A percentile compares a stretch with the other conserved stretches of the same genome.
phyloP scores from a whole-genome alignment of 1,284 basidiomycete genomes.

The Apiotrichum akiyoshidainum region DNA sequence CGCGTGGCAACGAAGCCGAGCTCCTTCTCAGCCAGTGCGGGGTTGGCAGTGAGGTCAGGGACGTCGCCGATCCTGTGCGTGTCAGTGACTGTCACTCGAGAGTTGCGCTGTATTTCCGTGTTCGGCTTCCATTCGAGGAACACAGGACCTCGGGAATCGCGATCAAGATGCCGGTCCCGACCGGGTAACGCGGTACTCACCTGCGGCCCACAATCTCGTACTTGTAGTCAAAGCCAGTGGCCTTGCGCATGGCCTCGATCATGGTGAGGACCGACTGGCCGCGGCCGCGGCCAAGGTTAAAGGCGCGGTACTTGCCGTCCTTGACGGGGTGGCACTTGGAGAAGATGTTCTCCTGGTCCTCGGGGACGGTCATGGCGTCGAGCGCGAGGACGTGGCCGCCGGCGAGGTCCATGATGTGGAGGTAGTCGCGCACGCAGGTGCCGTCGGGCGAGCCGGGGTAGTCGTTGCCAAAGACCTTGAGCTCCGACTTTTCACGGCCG shows the following conservation, averaged over 20 bases:
- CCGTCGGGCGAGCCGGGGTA: constrained; percentile 84
- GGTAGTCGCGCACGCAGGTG: constrained; percentile 95
- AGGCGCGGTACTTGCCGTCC: constrained; percentile 72
- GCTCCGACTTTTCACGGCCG: constrained; percentile 75
- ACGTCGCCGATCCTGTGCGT: constrained; percentile 81
- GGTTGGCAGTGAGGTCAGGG: constrained; percentile 94
- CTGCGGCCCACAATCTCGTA: constrained; percentile 85
- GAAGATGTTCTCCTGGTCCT: constrained; percentile 38
- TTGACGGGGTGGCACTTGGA: constrained; percentile 40
- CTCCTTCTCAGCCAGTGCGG: constrained; percentile 84
- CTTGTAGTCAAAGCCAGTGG: constrained; percentile 62
- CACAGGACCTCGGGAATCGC: too few species aligned
- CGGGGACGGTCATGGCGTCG: constrained; percentile 58
- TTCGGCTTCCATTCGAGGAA: neutral
- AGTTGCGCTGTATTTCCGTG: neutral
- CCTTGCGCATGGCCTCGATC: constrained; percentile 90
- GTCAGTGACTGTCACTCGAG: neutral
- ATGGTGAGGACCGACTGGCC: constrained; percentile 94
- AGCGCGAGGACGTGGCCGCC: constrained; percentile 89
- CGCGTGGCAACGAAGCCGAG: constrained; percentile 86
- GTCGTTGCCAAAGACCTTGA: constrained; percentile 96
- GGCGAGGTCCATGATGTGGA: constrained; percentile 94
- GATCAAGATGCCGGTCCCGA: too few species aligned
- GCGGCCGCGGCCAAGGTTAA: constrained; percentile 91
- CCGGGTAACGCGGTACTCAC: constrained; percentile 53